phyloP scores from a whole-genome alignment of 2,329 filamentous ascomycete genomes.

The Clarireedia paspali region DNA sequence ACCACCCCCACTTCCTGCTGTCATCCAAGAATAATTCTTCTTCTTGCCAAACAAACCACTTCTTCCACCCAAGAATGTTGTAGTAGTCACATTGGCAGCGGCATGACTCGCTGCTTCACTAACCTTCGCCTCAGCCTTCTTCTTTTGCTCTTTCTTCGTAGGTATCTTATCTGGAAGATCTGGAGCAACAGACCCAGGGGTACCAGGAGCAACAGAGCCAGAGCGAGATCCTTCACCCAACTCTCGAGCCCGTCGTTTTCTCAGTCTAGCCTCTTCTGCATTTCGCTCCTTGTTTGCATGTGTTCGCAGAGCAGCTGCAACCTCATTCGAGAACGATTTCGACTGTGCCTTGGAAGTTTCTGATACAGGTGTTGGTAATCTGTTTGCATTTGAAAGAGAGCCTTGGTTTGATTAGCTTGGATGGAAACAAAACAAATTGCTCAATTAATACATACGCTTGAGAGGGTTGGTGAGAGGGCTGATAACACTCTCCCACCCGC shows the following conservation, averaged over 20 bases:
- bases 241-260: slow-evolving; percentile 46
- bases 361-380: slow-evolving; percentile 39
- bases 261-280: slow-evolving; percentile 64
- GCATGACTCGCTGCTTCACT: slow-evolving; percentile 73
- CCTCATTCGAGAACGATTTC: slow-evolving; percentile 33
- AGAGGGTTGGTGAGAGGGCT: slow-evolving; percentile 46
- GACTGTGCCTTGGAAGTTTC: slow-evolving; percentile 43
- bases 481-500: slow-evolving; percentile 40
- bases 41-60: slow-evolving; percentile 50
- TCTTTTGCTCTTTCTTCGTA: slow-evolving; percentile 83
- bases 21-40: slow-evolving; percentile 72
- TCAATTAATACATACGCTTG: slow-evolving; percentile 46
- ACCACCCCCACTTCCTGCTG: slow-evolving; percentile 40
- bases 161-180: slow-evolving; percentile 61
- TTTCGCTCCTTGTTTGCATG: slow-evolving; percentile 59
- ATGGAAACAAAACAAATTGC: slow-evolving; percentile 15
- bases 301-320: slow-evolving; percentile 48
- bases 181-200: slow-evolving; percentile 54
- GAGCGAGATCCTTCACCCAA: slow-evolving; percentile 45
- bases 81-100: slow-evolving; percentile 76
- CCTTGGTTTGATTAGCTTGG: slow-evolving; percentile 26
- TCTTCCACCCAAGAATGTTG: slow-evolving; percentile 63
- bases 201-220: slow-evolving; percentile 45
- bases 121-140: slow-evolving; percentile 62
- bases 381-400: slow-evolving; percentile 29